Base-by-base conservation (phyloP, 306 rosid species). In the Begonia masoniana region DNA sequence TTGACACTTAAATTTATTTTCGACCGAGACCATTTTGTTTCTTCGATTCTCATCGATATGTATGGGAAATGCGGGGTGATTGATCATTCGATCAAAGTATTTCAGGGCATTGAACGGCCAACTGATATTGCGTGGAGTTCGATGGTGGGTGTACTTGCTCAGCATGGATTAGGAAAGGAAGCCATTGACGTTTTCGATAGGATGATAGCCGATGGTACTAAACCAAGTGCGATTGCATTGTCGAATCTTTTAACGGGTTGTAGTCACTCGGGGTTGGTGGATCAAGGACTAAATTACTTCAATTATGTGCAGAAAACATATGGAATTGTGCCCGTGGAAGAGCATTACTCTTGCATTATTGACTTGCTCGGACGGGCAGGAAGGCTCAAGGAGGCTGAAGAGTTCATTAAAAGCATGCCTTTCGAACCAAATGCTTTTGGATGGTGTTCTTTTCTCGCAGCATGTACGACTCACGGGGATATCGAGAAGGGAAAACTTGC, bases 381-480 rank as follows among this genome's bases (percentile, higher is more conserved):
- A 55, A 75, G 70, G 68, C 82, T 78, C 49, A 50, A 55, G 54
- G 74, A 75, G 62, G 78, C 76, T 1, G 75, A 73, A 59, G 71
- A 78, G 0, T 75, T 75, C 43, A 73, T 82, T 31, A 73, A 65
- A 12, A 62, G 39, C 54, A 82, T 76, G 91, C 76, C 76, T 6
- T 54, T 70, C 15, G 78, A 78, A 59, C 85, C 85, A 54, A 70
- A 68, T 73, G 80, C 80, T 49, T 75, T 72, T 46, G 85, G 76
- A 12, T 82, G 78, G 85, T 75, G 82, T 53, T 78, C 82, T 51
- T 73, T 75, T 54, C 82, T 75, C 1, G 76, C 80, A 62, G 78
- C 74, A 39, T 78, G 82, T 51, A 75, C 62, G 45, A 71, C 62
- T 43, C 71, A 70, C 46, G 74, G 82, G 36, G 80, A 82, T 53